Evolutionary conservation across 345 rosid genomes (phyloP), one percentile per base, ranked within the genome.

Genomic region (Eucalyptus regnans): DNA sequence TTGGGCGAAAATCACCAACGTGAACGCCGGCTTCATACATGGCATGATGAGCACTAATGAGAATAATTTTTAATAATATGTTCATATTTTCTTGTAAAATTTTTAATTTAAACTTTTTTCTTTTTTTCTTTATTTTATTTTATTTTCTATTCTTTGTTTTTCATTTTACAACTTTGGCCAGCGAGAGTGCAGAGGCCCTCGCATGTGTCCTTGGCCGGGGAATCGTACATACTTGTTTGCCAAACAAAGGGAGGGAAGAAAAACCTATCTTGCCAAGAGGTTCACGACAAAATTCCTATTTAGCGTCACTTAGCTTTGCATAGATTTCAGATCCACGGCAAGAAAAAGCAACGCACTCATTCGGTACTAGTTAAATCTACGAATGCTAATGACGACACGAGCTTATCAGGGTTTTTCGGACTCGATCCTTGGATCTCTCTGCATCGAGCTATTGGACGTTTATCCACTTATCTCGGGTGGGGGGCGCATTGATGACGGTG

Each of bases 41-140:
- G 29, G 3, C 6, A 56, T 8, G 12, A 22, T 56, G 1, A 1
- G 0, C 1, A 56, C 1, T 23, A 56, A 56, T 3, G 1, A 23
- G 1, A 0, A 22, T 1, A 23, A 2, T 8, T 56, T 56, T 56
- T 56, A 23, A 1, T 56, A 52, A 18, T 52, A 0, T 56, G 9
- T 56, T 23, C 4, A 2, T 9, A 23, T 56, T 56, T 56, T 56
- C 1, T 56, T 4, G 11, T 9, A 8, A 56, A 23, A 18, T 7
- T 18, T 51, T 52, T 7, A 52, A 18, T 52, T 52, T 52, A 8
- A 46, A 52, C 0, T 9, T 8, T 22, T 56, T 56, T 23, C 2
- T 2, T 8, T 22, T 4, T 54, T 8, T n/a, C n/a, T n/a, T 54
- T 54, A 3, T 8, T 56, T 20, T 22, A 4, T 23, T 56, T 56